These are phyloP conservation scores for Phytophthora melonis DNA, from an alignment of 352 stramenopile genomes.

Conservation along the genomic window DNA sequence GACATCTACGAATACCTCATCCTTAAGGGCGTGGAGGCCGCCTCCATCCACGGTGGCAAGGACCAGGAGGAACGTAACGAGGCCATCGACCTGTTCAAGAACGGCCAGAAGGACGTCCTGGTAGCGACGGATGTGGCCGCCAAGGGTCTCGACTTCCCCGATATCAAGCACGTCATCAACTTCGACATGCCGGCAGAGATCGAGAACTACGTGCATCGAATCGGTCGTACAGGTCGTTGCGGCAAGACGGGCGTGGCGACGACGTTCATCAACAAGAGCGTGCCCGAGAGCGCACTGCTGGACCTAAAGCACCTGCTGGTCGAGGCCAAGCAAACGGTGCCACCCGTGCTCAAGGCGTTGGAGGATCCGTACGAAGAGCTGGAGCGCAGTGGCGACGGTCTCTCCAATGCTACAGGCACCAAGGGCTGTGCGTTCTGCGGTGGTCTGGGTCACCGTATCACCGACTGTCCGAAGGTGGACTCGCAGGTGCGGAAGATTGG, in stretches of 20 bases:
- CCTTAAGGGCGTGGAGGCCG: conserved; percentile 96
- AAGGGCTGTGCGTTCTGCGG: conserved; percentile 99
- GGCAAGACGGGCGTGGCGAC: conserved; percentile 98
- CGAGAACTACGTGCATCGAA: conserved; percentile 99
- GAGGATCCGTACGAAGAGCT: conserved; percentile 96
- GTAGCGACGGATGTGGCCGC: conserved; percentile 98
- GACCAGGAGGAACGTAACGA: conserved; percentile 98
- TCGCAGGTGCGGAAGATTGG: conserved; percentile 96
- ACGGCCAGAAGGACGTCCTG: conserved; percentile 96
- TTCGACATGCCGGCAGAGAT: conserved; percentile 99
- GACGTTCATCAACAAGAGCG: conserved; percentile 99
- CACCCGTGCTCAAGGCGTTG: conserved; percentile 97
- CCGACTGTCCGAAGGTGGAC: conserved; percentile 99
- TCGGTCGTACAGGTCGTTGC: conserved; percentile 97
- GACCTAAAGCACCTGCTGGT: conserved; percentile 99
- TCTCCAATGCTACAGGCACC: conserved; percentile 80
- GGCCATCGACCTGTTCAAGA: conserved; percentile 96
- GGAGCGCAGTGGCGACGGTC: conserved; percentile 51
- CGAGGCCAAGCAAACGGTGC: conserved; percentile 98
- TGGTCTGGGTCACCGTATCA: conserved; percentile 98
- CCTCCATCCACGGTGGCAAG: conserved; percentile 98
- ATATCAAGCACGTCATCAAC: conserved; percentile 99
- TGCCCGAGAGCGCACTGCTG: conserved; percentile 95
- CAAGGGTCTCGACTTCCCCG: conserved; percentile 98
- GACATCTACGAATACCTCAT: conserved; percentile 99